A percentile compares a stretch with the other conserved stretches of the same genome.
Conservation (phyloP, 805 yeast species). For the Hanseniaspora valbyensis region DNA sequence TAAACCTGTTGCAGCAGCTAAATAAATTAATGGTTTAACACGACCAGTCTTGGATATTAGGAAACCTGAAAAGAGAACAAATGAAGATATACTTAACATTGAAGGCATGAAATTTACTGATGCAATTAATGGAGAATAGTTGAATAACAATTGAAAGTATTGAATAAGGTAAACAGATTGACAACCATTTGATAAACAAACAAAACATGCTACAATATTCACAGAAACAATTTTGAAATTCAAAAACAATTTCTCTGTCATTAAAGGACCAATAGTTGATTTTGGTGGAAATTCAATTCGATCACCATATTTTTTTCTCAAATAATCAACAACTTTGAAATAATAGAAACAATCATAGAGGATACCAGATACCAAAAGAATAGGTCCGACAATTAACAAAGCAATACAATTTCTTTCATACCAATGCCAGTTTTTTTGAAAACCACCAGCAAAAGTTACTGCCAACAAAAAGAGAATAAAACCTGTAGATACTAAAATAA, state of each 20-base stretch:
- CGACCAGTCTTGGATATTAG: slow-evolving; percentile 27
- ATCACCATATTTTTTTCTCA: not conserved
- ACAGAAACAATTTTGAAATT: slow-evolving; percentile 19
- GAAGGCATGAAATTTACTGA: slow-evolving; percentile 24
- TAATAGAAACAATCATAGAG: slow-evolving; percentile 9
- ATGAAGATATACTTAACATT: slow-evolving; percentile 19
- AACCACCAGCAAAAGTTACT: slow-evolving; percentile 20
- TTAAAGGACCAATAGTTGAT: slow-evolving; percentile 16
- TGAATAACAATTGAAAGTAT: slow-evolving; percentile 23
- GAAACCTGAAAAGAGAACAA: slow-evolving; percentile 23
- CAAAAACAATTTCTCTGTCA: slow-evolving; percentile 19
- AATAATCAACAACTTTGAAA: slow-evolving; percentile 9
- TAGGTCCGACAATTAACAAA: slow-evolving; percentile 1
- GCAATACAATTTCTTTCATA: slow-evolving; percentile 5
- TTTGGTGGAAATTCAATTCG: not conserved
- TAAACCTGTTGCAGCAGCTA: slow-evolving; percentile 26
- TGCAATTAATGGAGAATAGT: slow-evolving; percentile 23
- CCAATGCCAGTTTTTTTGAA: slow-evolving; percentile 9
- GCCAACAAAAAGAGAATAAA: slow-evolving; percentile 21
- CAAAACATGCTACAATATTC: slow-evolving; percentile 20
- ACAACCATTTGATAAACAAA: slow-evolving; percentile 20
- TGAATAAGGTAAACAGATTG: slow-evolving; percentile 23
- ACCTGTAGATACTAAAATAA: slow-evolving; percentile 21
- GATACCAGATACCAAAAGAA: not conserved
- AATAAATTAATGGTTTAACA: slow-evolving; percentile 30